Evolutionary conservation across 257 asterid genomes (phyloP).

Genomic region (Nicotiana sylvestris): DNA sequence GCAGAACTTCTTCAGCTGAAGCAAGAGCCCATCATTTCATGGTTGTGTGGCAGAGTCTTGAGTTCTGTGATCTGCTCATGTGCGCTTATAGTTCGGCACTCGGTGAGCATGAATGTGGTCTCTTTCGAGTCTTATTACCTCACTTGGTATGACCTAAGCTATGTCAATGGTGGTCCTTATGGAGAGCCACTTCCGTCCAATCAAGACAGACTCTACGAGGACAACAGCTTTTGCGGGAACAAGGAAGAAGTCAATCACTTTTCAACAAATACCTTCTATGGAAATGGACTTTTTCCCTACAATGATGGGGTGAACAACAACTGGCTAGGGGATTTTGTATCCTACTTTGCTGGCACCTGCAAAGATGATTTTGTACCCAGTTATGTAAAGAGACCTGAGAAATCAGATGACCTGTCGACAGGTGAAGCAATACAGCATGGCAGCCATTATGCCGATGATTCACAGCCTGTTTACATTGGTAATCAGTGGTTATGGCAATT

Average conservation of each 20-base stretch:
- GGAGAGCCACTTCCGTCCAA: conserved; percentile 19
- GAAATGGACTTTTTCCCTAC: background rate
- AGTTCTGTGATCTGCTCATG: conserved; percentile 9
- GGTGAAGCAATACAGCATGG: background rate
- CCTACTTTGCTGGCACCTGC: conserved; percentile 18
- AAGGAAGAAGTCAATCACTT: conserved; percentile 17
- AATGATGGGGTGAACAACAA: too few relatives aligned
- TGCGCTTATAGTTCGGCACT: background rate
- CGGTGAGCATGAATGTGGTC: conserved; percentile 2
- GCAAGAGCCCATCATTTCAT: background rate
- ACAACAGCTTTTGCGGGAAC: conserved; percentile 3
- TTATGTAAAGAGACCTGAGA: background rate
- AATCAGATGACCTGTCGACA: background rate
- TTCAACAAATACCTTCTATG: conserved; percentile 8
- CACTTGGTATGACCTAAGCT: conserved; percentile 22
- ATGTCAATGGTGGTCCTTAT: background rate
- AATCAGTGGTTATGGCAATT: conserved; percentile 16
- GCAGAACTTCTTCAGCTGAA: background rate
- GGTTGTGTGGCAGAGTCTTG: background rate
- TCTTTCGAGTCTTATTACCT: conserved; percentile 5
- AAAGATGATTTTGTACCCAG: conserved; percentile 7
- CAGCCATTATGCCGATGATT: background rate
- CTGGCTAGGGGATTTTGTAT: conserved; percentile 25
- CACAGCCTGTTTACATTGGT: background rate
- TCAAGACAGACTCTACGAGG: conserved; percentile 13